Evolutionary conservation across 208 protist genomes (phyloP), one percentile per base, ranked within the genome.

Genomic region (Trypanosoma brucei): DNA sequence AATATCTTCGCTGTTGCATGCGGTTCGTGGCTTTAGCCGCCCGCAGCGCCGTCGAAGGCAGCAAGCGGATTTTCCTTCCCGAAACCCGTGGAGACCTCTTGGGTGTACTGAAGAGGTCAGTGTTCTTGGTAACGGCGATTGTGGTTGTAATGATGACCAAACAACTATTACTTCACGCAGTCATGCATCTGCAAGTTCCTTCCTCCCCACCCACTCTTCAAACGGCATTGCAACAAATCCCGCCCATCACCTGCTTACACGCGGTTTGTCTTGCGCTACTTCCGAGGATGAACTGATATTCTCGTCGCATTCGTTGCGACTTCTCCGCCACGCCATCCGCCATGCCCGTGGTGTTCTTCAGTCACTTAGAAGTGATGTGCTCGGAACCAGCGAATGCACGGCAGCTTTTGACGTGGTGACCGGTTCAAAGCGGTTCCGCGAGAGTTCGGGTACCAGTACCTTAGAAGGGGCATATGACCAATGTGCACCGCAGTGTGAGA

Each of bases 291-390:
- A 14, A n/a, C 30, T 45, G 40, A 8, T 45, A 3, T 37, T 54
- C 45, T 44, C 58, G 30, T 39, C 66, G 8, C 36, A 61, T n/a
- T 48, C 33, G 42, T 9, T 36, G 35, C 44, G 48, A 8, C 45
- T n/a, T 7, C 58, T 72, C n/a, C 66, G 66, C 5, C 45, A 39
- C 36, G 59, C 46, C 30, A 60, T 72, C 40, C 59, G 66, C n/a
- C 22, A 59, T 33, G 4, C 65, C 44, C 54, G 66, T 37, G 30
- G 7, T 4, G 54, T 61, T 3, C 58, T 72, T 44, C 59, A 45
- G 2, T 7, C 44, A 45, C 65, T 62, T 46, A 22, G 59, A n/a
- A 51, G 9, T 30, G 65, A 70, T 34, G 39, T 64, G 30, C 51
- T 65, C 55, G 53, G 38, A 35, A 49, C 8, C 1, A 30, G 31